Evolutionary conservation across 2,329 filamentous ascomycete genomes (phyloP).

Genomic region (Alternaria panax): DNA sequence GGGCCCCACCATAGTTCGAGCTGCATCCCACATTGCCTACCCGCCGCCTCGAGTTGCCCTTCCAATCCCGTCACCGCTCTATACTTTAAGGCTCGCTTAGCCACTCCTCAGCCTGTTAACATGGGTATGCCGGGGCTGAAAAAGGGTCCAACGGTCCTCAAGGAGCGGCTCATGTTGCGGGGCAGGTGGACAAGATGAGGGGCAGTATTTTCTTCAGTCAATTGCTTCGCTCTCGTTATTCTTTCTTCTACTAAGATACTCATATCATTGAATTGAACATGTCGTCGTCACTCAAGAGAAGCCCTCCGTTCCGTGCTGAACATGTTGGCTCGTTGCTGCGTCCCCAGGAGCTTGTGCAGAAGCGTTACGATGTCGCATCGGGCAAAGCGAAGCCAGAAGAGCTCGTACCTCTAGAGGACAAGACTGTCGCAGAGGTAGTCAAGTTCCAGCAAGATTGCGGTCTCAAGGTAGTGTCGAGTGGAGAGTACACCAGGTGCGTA

Average conservation of each 20-base stretch:
- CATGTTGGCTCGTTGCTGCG: conserved; percentile 76
- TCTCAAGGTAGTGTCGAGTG: conserved; percentile 70
- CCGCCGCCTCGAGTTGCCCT: conserved; percentile 17
- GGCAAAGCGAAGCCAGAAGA: conserved; percentile 58
- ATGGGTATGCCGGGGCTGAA: conserved; percentile 17
- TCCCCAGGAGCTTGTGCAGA: conserved; percentile 67
- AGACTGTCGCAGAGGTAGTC: conserved; percentile 70
- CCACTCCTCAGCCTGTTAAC: conserved; percentile 14
- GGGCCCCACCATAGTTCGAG: conserved; percentile 36
- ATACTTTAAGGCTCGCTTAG: conserved; percentile 11
- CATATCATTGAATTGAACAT: conserved; percentile 40
- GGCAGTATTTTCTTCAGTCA: conserved; percentile 21
- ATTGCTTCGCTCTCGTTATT: conserved; percentile 12
- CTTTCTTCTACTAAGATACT: not conserved
- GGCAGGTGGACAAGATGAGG: conserved; percentile 33
- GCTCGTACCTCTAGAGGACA: conserved; percentile 68
- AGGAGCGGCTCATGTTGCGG: conserved; percentile 30
- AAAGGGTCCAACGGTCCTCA: conserved; percentile 19
- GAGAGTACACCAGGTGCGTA: conserved; percentile 67
- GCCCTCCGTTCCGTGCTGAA: conserved; percentile 73
- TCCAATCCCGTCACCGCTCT: conserved; percentile 28
- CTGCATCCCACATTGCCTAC: conserved; percentile 30
- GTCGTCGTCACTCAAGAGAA: conserved; percentile 43
- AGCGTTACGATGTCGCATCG: conserved; percentile 59
- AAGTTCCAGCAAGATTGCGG: conserved; percentile 69